phyloP scores from a whole-genome alignment of 2,329 filamentous ascomycete species.

The Cercospora nicotianae region DNA sequence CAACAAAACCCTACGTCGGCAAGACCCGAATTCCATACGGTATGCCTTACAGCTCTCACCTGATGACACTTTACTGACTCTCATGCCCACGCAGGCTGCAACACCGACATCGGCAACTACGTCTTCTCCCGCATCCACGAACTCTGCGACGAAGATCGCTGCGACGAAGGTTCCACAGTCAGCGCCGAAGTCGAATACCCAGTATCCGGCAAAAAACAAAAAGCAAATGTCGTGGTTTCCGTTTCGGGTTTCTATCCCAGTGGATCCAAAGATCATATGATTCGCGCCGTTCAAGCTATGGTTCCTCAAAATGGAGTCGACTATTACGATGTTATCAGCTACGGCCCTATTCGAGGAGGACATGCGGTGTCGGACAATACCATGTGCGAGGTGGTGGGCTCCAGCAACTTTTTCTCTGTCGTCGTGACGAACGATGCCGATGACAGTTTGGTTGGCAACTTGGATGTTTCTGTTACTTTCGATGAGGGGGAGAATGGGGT shows the following conservation, averaged over 20 bases:
- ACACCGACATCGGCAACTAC: constrained; percentile 9
- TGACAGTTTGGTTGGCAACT: background rate
- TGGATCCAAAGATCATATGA: constrained; percentile 5
- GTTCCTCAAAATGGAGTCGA: constrained; percentile 1
- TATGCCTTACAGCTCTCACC: background rate
- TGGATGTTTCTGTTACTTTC: background rate
- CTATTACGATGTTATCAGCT: constrained; percentile 3
- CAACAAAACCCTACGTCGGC: constrained; percentile 7
- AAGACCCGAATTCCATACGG: constrained; percentile 8
- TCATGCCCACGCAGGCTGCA: background rate
- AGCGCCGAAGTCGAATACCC: constrained; percentile 7
- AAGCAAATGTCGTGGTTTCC: background rate
- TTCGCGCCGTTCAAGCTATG: constrained; percentile 7
- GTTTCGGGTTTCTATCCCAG: background rate
- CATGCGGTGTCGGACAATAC: too few relatives aligned
- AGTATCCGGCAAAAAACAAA: background rate
- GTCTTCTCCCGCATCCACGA: constrained; percentile 11
- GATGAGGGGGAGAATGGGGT: constrained; percentile 6
- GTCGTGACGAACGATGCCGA: background rate
- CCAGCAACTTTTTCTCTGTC: constrained; percentile 10
- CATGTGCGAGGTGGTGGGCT: constrained; percentile 2
- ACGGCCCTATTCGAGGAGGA: background rate
- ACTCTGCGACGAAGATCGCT: constrained; percentile 5
- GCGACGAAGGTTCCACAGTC: constrained; percentile 1
- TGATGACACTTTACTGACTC: background rate